Base-by-base conservation (phyloP, 192 early-diverging fungal species). In the Haplosporangium gracile region DNA sequence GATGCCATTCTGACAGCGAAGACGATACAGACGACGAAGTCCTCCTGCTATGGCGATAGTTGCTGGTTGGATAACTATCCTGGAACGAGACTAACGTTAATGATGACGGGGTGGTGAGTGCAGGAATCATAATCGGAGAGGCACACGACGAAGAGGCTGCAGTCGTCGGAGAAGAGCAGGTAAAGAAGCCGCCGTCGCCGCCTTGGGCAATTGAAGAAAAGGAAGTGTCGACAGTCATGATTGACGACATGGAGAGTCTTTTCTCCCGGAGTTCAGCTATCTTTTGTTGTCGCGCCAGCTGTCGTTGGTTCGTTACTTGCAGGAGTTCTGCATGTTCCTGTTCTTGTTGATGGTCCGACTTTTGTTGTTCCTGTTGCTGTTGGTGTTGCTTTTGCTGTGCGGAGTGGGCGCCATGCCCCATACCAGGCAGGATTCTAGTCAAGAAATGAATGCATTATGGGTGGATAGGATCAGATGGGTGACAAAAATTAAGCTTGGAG, bases 201-300 rank as follows among this genome's bases (percentile, higher is more conserved):
- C 49, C 49, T 22, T 51, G 16, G 18, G 49, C 15, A 51, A 18
- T 16, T 0, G 60, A 65, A 15, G 60, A 65, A 34, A 29, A 32
- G 13, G 60, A 65, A 34, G 60, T 65, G 32, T 65, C 60, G 29
- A 65, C 29, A 15, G 26, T 65, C 26, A 29, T 65, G 29, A 51
- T 51, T 2, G 49, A 51, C 5, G 60, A 34, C 60, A 65, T 65
- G n/a, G 60, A 65, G 60, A 65, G 57, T 29, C 57, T 26, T 63
- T 63, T 63, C n/a, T 26, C 57, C 57, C 57, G 57, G 57, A 63
- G 26, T 29, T 63, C n/a, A 29, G 57, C 57, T 63, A 63, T 65
- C 29, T 29, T 29, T 15, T 65, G 60, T 29, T 65, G 60, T 32
- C 60, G 60, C 15, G 6, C 5, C 26, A 32, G 11, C 15, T 4